Conservation (phyloP, 1,139 yeast species). For the Candida sp. region DNA sequence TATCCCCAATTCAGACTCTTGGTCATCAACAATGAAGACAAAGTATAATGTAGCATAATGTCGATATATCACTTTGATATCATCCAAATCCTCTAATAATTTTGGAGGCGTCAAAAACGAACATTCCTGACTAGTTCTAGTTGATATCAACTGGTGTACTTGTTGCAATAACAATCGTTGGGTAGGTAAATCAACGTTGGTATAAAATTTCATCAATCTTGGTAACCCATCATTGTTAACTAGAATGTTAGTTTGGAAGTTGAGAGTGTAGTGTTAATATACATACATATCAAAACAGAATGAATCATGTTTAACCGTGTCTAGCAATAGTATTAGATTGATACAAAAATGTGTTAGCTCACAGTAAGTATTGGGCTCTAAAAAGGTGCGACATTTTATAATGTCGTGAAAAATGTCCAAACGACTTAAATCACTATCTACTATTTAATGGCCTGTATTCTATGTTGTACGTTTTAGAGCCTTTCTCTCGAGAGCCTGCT, state of each 20-base stretch:
- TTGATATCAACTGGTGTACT: constrained; percentile 66
- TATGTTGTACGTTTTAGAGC: too few relatives aligned
- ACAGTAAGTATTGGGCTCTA: too few relatives aligned
- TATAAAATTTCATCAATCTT: constrained; percentile 85
- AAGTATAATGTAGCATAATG: constrained; percentile 94
- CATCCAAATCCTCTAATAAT: constrained; percentile 66
- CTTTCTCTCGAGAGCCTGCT: too few relatives aligned
- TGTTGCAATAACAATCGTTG: constrained; percentile 74
- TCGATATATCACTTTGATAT: constrained; percentile 86
- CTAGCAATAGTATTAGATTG: too few relatives aligned
- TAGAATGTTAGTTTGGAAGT: constrained; percentile 22
- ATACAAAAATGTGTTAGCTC: too few relatives aligned
- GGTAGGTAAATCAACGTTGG: constrained; percentile 79
- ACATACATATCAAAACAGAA: constrained; percentile 82
- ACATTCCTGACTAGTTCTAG: constrained; percentile 69
- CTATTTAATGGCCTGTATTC: too few relatives aligned
- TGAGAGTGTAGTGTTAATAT: background rate
- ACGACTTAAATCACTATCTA: too few relatives aligned
- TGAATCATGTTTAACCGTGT: constrained; percentile 59
- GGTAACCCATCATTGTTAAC: constrained; percentile 95
- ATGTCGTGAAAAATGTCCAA: background rate
- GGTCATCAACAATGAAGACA: constrained; percentile 94
- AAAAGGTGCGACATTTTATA: background rate
- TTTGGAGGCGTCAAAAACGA: constrained; percentile 83
- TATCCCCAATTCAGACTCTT: constrained; percentile 92